Conservation (phyloP, 345 rosid genomes). For the Chamaenerion angustifolium region DNA sequence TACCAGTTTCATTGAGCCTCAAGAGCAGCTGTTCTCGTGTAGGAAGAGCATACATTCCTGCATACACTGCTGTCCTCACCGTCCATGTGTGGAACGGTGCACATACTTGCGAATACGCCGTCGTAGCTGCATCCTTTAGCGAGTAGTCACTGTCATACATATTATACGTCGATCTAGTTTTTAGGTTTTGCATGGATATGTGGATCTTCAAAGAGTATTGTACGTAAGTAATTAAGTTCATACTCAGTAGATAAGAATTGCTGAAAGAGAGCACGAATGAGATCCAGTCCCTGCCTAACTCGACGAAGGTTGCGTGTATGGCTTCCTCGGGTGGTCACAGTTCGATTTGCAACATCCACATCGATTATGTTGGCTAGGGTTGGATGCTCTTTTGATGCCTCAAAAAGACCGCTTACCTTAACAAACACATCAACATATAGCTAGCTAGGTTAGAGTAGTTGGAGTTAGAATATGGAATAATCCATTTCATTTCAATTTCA, state of each 20-base stretch:
- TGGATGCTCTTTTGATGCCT: constrained; percentile 6
- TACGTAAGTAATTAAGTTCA: no score
- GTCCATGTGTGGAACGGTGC: constrained; percentile 90
- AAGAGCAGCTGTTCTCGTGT: constrained; percentile 56
- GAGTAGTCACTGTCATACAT: constrained; percentile 31
- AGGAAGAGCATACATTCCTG: constrained; percentile 93
- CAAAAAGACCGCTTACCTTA: constrained; percentile 8
- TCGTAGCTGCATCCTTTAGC: constrained; percentile 69
- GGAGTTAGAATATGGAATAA: no score
- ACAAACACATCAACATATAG: no score
- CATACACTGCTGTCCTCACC: constrained; percentile 74
- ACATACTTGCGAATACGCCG: constrained; percentile 75
- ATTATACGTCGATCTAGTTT: no score
- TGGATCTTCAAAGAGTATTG: no score
- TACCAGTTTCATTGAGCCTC: constrained; percentile 72
- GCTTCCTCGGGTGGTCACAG: constrained; percentile 6
- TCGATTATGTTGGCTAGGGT: constrained; percentile 6
- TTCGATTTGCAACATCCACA: constrained; percentile 4
- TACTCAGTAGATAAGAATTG: constrained; percentile 12
- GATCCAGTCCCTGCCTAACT: constrained; percentile 6
- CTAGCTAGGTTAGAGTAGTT: no score
- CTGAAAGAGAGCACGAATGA: constrained; percentile 11
- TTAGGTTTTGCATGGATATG: no score
- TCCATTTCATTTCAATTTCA: no score
- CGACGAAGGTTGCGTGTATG: constrained; percentile 2